Evolutionary conservation across 768 basidiomycete species (phyloP), one percentile per base, ranked within the genome.

Genomic region (Tricholoma bakamatsutake): DNA sequence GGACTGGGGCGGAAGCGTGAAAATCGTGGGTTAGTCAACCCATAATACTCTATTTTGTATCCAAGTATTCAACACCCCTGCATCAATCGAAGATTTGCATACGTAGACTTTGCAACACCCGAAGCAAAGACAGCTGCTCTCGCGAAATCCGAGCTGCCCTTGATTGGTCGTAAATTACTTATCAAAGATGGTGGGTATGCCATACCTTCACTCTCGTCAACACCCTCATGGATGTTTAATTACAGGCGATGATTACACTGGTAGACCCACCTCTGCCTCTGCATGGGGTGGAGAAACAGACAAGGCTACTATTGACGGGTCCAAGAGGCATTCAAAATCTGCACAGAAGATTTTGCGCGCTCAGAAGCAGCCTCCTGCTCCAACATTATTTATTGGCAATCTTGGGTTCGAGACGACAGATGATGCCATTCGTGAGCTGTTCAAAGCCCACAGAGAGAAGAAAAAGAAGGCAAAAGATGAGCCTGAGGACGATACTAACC

Each of bases 311-410:
- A 6, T n/a, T 17, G 70, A 67, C 58, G 69, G 73, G 53, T 67
- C 68, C 52, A 73, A 67, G 62, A 72, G 70, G 1, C 76, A 75
- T 54, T 80, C 88, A 8, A 88, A 89, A 69, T 83, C 80, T 5
- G 87, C 88, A 3, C 86, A 87, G 66, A 91, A 86, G 66, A 90
- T 93, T 55, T 76, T 95, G 15, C 73, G 79, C 31, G 66, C 69
- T 28, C 95, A 95, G 68, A 93, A 88, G 67, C 91, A 93, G 67
- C 83, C 85, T 1, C 81, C 93, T 39, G 90, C 83, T 2, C 85
- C 87, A 2, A 94, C 93, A 6, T 75, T 98, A 11, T 98, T 98
- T 78, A 68, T 98, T 21, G 96, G 96, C 8, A 98, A 98, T 67
- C 80, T 98, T 13, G 85, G 87, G 7, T 98, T 96, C 67, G 89